Evolutionary conservation across 1,284 basidiomycete genomes (phyloP).

Genomic region (Meripilus lineatus): DNA sequence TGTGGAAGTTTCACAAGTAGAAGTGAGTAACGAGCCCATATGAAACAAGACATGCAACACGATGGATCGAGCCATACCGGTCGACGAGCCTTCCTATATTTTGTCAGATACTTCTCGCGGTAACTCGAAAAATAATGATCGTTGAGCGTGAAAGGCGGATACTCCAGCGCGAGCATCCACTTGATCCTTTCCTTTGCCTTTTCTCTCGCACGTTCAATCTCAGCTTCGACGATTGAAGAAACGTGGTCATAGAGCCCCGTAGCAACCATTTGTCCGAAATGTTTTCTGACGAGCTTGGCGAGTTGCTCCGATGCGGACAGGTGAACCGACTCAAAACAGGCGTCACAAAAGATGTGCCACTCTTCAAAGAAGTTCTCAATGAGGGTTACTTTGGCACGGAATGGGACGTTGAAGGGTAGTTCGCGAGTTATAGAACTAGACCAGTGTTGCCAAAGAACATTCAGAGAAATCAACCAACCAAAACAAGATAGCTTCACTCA

Average conservation of each 20-base stretch:
- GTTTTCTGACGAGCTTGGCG: not conserved
- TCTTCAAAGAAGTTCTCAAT: constrained; percentile 3
- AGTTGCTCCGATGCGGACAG: not conserved
- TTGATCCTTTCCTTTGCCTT: constrained; percentile 3
- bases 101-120: constrained; percentile 5
- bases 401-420: constrained; percentile 8
- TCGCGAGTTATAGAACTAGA: constrained; percentile 7
- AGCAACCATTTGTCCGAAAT: constrained; percentile 4
- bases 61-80: not conserved
- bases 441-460: not conserved
- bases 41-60: not conserved
- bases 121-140: constrained; percentile 8
- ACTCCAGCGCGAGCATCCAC: constrained; percentile 8
- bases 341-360: not conserved
- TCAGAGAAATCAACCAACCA: not conserved
- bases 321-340: constrained; percentile 4
- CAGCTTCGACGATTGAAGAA: constrained; percentile 6
- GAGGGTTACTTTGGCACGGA: constrained; percentile 5
- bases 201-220: constrained; percentile 6
- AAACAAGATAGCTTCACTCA: not conserved
- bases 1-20: not conserved
- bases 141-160: constrained; percentile 8
- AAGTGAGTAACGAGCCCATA: not conserved
- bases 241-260: constrained; percentile 1
- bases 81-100: constrained; percentile 5